These are phyloP conservation scores for Zymoseptoria passerinii DNA, from an alignment of 2,329 filamentous ascomycete genomes.

Conservation along the genomic window DNA sequence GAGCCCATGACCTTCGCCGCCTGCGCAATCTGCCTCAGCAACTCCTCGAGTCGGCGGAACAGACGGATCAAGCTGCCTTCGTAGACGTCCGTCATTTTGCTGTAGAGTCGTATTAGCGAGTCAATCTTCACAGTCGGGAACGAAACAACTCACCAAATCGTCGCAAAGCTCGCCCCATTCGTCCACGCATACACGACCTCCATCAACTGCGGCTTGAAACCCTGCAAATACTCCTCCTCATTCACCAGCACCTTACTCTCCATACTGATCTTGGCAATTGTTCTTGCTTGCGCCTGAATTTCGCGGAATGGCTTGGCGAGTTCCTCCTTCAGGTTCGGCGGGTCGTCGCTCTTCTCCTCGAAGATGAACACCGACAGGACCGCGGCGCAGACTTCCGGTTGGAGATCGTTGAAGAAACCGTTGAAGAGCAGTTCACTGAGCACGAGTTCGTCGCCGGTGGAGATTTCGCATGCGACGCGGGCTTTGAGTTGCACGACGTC, in stretches of 20 bases:
- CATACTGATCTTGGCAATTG: conserved; percentile 85
- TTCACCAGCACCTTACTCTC: conserved; percentile 93
- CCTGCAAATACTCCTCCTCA: conserved; percentile 84
- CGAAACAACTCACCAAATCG: conserved; percentile 72
- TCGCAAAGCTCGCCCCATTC: conserved; percentile 77
- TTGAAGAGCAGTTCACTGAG: conserved; percentile 92
- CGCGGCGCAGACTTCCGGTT: conserved; percentile 77
- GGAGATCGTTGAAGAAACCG: conserved; percentile 93
- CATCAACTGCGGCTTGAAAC: conserved; percentile 93
- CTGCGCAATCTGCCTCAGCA: conserved; percentile 89
- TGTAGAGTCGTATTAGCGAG: conserved; percentile 30
- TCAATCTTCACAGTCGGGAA: background rate
- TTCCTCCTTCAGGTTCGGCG: conserved; percentile 65
- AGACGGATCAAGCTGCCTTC: conserved; percentile 93
- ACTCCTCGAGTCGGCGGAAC: conserved; percentile 89
- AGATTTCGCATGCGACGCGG: conserved; percentile 95
- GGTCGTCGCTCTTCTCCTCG: conserved; percentile 83
- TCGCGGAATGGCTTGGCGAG: conserved; percentile 77
- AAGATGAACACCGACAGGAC: conserved; percentile 93
- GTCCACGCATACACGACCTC: conserved; percentile 91
- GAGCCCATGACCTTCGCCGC: conserved; percentile 97
- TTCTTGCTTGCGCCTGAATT: conserved; percentile 76
- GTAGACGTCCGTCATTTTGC: conserved; percentile 98
- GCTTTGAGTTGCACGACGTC: conserved; percentile 97
- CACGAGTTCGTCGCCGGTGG: conserved; percentile 88